phyloP scores from a whole-genome alignment of 2,329 filamentous ascomycete species.

The Aspergillus quadrilineatus region DNA sequence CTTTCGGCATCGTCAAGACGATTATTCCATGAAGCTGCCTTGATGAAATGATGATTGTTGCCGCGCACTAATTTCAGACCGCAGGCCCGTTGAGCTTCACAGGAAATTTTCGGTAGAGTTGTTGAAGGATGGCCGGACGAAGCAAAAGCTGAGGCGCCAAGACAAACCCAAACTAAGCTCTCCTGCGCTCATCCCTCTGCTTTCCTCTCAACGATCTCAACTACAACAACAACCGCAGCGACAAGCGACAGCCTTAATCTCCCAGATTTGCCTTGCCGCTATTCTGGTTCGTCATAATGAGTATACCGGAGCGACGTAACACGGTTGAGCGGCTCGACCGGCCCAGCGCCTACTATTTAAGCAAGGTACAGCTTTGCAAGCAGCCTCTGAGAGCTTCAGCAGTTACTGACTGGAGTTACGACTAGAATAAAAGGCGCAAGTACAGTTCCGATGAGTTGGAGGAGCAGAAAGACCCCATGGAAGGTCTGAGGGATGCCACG shows the following conservation, averaged over 20 bases:
- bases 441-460: slow-evolving; percentile 60
- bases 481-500: slow-evolving; percentile 81
- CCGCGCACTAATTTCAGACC: not conserved
- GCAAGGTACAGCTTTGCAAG: slow-evolving; percentile 58
- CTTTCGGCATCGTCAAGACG: slow-evolving; percentile 68
- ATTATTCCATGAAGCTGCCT: slow-evolving; percentile 6
- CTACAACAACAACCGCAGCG: not conserved
- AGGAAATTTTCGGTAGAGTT: slow-evolving; percentile 17
- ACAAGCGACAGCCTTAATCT: not conserved
- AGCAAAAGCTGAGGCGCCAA: slow-evolving; percentile 19
- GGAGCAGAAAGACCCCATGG: slow-evolving; percentile 63
- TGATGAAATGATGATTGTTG: not conserved
- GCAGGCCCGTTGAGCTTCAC: slow-evolving; percentile 3
- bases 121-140: not conserved
- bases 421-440: slow-evolving; percentile 70
- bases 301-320: slow-evolving; percentile 26
- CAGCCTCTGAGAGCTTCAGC: not conserved
- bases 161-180: slow-evolving; percentile 23
- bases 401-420: not conserved
- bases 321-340: slow-evolving; percentile 92
- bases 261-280: not conserved
- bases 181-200: slow-evolving; percentile 12
- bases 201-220: slow-evolving; percentile 5
- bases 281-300: slow-evolving; percentile 26
- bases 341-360: slow-evolving; percentile 89